A percentile compares a stretch with the other conserved stretches of the same genome.
Evolutionary conservation across 495 filamentous ascomycete species (phyloP).

Genomic region (Aspergillus homomorphus): DNA sequence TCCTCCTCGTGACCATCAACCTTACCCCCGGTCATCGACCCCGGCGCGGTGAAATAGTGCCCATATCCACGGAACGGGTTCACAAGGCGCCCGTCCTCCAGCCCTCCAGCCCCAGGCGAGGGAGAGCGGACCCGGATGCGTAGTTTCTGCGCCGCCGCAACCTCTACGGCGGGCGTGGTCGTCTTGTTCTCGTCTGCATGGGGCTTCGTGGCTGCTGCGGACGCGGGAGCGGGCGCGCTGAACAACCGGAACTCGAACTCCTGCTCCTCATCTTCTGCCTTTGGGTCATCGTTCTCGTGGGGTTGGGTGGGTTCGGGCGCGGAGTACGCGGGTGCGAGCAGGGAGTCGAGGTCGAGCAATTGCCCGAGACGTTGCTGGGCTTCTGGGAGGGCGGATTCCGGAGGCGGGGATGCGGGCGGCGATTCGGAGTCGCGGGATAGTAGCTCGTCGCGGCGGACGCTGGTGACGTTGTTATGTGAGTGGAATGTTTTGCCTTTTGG

Average conservation of each 20-base stretch:
- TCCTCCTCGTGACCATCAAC: slow-evolving; percentile 11
- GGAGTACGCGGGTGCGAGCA: slow-evolving; percentile 13
- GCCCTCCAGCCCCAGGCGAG: slow-evolving; percentile 26
- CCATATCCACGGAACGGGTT: slow-evolving; percentile 46
- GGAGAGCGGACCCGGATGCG: slow-evolving; percentile 44
- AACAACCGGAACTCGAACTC: slow-evolving; percentile 50
- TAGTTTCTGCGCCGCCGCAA: slow-evolving; percentile 32
- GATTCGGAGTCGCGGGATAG: slow-evolving; percentile 33
- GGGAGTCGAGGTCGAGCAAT: slow-evolving; percentile 37
- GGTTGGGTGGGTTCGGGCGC: slow-evolving; percentile 3
- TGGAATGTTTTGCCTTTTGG: no score
- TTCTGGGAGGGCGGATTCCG: slow-evolving; percentile 32
- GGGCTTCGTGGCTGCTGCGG: slow-evolving; percentile 8
- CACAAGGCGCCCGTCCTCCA: slow-evolving; percentile 37
- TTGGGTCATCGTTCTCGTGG: neutral
- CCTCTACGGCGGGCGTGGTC: neutral
- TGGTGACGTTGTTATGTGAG: slow-evolving; percentile 18
- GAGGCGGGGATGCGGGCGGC: slow-evolving; percentile 32
- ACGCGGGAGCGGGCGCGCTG: slow-evolving; percentile 29
- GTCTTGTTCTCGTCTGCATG: slow-evolving; percentile 1
- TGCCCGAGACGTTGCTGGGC: slow-evolving; percentile 38
- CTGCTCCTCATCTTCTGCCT: slow-evolving; percentile 40
- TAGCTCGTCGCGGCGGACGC: slow-evolving; percentile 45
- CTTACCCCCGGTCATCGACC: slow-evolving; percentile 21
- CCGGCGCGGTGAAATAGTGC: slow-evolving; percentile 42